Percentiles rank a stretch among this genome's conserved stretches.
Conservation (phyloP, 2,329 filamentous ascomycete species). For the Periconia digitata region DNA sequence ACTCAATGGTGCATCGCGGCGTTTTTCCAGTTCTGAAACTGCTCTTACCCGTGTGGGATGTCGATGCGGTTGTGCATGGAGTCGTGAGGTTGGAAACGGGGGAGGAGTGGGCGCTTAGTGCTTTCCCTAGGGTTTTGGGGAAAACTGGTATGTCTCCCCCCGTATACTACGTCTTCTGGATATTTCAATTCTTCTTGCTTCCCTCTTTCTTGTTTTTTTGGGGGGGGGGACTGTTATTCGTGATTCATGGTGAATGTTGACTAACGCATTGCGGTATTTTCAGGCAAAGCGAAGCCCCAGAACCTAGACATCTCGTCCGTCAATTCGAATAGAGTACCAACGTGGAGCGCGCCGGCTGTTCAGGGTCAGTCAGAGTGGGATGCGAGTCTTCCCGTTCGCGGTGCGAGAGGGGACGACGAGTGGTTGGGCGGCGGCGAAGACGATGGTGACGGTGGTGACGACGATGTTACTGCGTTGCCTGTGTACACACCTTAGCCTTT, state of each 20-base stretch:
- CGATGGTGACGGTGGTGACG: neutral
- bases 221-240: too few relatives aligned
- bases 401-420: too few relatives aligned
- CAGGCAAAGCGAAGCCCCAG: neutral
- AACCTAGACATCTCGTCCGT: neutral
- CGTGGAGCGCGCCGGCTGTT: neutral
- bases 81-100: constrained; percentile 8
- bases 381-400: neutral
- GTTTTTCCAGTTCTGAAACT: constrained; percentile 4
- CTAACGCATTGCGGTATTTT: neutral
- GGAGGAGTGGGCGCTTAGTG: constrained; percentile 10
- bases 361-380: neutral
- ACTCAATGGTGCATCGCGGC: constrained; percentile 4
- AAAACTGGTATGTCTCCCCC: neutral
- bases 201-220: too few relatives aligned
- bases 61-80: constrained; percentile 9
- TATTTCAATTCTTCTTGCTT: neutral
- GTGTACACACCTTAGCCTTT: constrained; percentile 1
- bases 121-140: constrained; percentile 5
- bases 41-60: constrained; percentile 6
- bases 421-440: neutral
- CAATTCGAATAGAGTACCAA: neutral
- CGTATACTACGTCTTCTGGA: neutral
- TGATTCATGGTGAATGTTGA: neutral
- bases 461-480: constrained; percentile 5